A percentile compares a stretch with the other conserved stretches of the same genome.
These are phyloP conservation scores for Delitschia confertaspora DNA, from an alignment of 495 filamentous ascomycete species.

Conservation along the genomic window DNA sequence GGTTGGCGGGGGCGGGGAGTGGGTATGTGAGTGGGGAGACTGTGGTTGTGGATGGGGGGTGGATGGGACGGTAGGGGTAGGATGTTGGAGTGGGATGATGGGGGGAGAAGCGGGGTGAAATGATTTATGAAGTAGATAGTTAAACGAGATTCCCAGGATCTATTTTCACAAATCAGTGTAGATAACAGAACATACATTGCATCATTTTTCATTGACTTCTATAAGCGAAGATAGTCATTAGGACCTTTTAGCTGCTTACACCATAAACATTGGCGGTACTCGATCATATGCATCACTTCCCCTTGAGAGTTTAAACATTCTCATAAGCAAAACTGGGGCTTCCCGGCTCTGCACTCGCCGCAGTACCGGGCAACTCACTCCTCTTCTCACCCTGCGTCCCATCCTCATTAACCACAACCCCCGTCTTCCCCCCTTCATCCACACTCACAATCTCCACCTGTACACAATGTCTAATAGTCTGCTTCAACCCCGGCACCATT, in stretches of 20 bases:
- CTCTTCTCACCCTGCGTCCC: constrained; percentile 55
- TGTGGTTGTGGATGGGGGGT: constrained; percentile 80
- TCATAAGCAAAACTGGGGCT: constrained; percentile 67
- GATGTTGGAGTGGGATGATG: too few relatives aligned
- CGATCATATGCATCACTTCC: too few relatives aligned
- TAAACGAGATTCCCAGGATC: too few relatives aligned
- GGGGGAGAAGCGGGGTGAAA: too few relatives aligned
- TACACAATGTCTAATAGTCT: constrained; percentile 33
- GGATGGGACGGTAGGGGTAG: constrained; percentile 68
- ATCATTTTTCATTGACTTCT: too few relatives aligned
- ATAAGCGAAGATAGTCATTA: too few relatives aligned
- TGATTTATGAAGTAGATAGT: too few relatives aligned
- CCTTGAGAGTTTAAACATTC: constrained; percentile 45
- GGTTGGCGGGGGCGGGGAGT: constrained; percentile 65
- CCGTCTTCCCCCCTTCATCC: constrained; percentile 32
- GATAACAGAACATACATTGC: too few relatives aligned
- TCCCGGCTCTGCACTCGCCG: constrained; percentile 68
- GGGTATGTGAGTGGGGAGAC: constrained; percentile 75
- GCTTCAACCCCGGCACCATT: constrained; percentile 37
- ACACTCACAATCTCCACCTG: constrained; percentile 36
- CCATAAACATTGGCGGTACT: too few relatives aligned
- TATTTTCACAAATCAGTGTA: too few relatives aligned
- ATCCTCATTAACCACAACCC: constrained; percentile 54
- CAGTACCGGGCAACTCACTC: constrained; percentile 44
- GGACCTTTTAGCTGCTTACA: too few relatives aligned